Percentiles rank a stretch among this genome's conserved stretches.
Evolutionary conservation across 805 yeast species (phyloP).

Genomic region (Teunomyces stri): DNA sequence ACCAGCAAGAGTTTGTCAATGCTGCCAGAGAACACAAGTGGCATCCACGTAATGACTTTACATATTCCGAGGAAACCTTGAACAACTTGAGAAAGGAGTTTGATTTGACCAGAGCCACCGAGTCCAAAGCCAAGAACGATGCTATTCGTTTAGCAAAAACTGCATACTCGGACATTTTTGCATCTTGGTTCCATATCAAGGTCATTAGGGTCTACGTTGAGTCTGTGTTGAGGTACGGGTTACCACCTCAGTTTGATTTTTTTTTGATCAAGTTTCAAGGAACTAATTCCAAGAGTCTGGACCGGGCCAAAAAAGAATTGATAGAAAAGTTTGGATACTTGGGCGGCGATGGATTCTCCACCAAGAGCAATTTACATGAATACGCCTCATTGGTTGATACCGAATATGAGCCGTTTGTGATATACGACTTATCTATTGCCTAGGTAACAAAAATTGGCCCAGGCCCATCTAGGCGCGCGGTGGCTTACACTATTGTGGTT

Average conservation of each 20-base stretch:
- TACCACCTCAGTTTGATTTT: slow-evolving; percentile 85
- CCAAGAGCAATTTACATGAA: slow-evolving; percentile 74
- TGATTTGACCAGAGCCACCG: slow-evolving; percentile 69
- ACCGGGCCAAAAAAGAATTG: slow-evolving; percentile 66
- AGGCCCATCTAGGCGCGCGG: too few relatives aligned
- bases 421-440: slow-evolving; percentile 48
- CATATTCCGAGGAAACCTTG: slow-evolving; percentile 74
- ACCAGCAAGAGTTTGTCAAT: slow-evolving; percentile 61
- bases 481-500: neutral
- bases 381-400: slow-evolving; percentile 91
- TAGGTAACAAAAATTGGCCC: neutral
- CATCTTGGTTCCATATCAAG: slow-evolving; percentile 89
- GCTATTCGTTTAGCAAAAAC: slow-evolving; percentile 79
- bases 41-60: slow-evolving; percentile 85
- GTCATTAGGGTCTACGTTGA: slow-evolving; percentile 87
- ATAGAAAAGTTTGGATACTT: slow-evolving; percentile 78
- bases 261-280: slow-evolving; percentile 46
- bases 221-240: slow-evolving; percentile 90
- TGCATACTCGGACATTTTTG: slow-evolving; percentile 83
- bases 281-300: slow-evolving; percentile 32
- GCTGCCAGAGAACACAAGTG: slow-evolving; percentile 82
- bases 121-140: slow-evolving; percentile 71
- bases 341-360: slow-evolving; percentile 83
- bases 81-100: slow-evolving; percentile 76
- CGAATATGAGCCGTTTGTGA: slow-evolving; percentile 94